A percentile compares a stretch with the other conserved stretches of the same genome.
phyloP scores from a whole-genome alignment of 1,139 yeast genomes.

The Protomyces macrosporus region DNA sequence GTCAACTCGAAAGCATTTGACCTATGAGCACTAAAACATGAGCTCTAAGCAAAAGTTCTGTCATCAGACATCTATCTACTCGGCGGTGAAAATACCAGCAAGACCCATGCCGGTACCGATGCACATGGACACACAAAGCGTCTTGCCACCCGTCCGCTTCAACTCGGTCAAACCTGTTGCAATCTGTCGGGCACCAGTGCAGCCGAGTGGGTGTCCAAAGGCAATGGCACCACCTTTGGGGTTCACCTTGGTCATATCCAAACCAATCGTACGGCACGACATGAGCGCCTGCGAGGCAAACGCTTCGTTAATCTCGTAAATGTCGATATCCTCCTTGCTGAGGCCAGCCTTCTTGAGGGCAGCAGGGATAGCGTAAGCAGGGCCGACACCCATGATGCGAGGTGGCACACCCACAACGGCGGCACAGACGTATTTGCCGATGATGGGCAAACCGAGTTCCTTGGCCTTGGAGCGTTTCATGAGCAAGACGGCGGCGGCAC shows the following conservation, averaged over 20 bases:
- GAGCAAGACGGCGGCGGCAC: conserved; percentile 84
- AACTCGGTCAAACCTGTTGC: conserved; percentile 82
- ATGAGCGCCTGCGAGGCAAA: conserved; percentile 94
- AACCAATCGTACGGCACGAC: conserved; percentile 60
- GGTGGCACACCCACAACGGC: conserved; percentile 89
- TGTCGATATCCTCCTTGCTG: conserved; percentile 58
- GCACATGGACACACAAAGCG: conserved; percentile 94
- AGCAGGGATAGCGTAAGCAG: conserved; percentile 86
- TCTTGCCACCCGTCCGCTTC: conserved; percentile 57
- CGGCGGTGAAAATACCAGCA: not conserved
- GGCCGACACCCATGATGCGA: conserved; percentile 95
- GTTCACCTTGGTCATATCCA: conserved; percentile 70
- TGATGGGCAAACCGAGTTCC: conserved; percentile 56
- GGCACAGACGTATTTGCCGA: conserved; percentile 73
- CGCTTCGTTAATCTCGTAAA: conserved; percentile 90
- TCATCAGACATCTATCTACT: not conserved
- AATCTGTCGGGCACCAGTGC: conserved; percentile 92
- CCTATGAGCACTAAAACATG: no score
- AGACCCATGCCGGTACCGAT: conserved; percentile 95
- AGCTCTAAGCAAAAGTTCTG: no score
- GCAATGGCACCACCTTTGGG: conserved; percentile 97
- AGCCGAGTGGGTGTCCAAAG: conserved; percentile 90
- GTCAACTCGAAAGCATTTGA: no score
- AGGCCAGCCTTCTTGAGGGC: conserved; percentile 64
- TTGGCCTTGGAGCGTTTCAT: conserved; percentile 88